A percentile compares a stretch with the other conserved stretches of the same genome.
Evolutionary conservation across 257 asterid species (phyloP).

Genomic region (Solanum verrucosum): DNA sequence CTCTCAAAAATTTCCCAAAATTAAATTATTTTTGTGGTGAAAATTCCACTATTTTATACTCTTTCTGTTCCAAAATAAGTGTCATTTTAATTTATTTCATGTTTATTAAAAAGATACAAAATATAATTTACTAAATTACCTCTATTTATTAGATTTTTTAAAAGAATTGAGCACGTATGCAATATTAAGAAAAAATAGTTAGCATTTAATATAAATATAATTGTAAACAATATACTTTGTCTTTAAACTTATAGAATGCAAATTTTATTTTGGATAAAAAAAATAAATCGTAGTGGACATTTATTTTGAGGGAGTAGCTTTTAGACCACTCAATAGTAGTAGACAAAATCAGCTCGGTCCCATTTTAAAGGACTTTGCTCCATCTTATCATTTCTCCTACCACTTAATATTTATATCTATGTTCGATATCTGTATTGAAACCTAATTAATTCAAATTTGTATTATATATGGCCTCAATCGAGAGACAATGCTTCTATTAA

Average conservation of each 20-base stretch:
- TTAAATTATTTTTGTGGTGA: not conserved
- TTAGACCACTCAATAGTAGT: not conserved
- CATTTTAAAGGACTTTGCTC: not conserved
- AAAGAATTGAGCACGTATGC: no score
- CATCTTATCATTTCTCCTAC: not conserved
- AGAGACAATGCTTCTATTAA: no score
- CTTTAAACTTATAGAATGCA: not conserved
- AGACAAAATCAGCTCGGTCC: not conserved
- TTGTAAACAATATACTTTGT: not conserved
- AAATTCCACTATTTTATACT: not conserved
- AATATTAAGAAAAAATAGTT: not conserved
- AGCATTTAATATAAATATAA: not conserved
- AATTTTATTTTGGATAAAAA: not conserved
- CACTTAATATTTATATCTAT: not conserved
- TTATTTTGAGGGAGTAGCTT: not conserved
- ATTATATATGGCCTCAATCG: no score
- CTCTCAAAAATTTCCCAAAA: not conserved
- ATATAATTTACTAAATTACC: no score
- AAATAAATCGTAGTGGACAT: not conserved
- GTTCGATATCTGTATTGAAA: no score
- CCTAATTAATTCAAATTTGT: no score
- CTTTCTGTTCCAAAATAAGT: not conserved
- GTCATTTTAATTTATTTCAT: not conserved
- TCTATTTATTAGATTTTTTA: no score
- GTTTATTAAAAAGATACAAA: not conserved